Evolutionary conservation across 345 rosid genomes (phyloP).

Genomic region (Euphorbia pulcherrima): DNA sequence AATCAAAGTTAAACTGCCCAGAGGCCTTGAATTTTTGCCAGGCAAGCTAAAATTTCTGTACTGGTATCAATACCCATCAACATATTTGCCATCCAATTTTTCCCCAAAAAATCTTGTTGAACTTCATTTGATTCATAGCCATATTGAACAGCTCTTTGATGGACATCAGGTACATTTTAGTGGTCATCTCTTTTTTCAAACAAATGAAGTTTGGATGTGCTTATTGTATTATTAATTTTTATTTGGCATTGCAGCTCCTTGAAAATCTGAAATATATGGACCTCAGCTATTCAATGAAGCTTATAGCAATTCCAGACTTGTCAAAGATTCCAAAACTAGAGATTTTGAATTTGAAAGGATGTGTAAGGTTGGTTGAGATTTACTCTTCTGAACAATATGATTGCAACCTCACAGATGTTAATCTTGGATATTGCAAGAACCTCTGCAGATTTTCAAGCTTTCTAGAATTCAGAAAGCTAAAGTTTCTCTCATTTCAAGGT

Average conservation of each 20-base stretch:
- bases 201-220: neutral
- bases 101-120: conserved; percentile 11
- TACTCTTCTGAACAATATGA: neutral
- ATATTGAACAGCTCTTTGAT: conserved; percentile 2
- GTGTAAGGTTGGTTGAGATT: neutral
- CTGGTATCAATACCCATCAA: conserved; percentile 7
- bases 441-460: neutral
- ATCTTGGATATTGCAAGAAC: neutral
- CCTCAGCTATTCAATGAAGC: neutral
- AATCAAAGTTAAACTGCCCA: neutral
- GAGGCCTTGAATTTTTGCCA: conserved; percentile 3
- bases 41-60: neutral
- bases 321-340: conserved; percentile 2
- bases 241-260: conserved; percentile 5
- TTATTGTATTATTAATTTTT: neutral
- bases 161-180: conserved; percentile 2
- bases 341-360: neutral
- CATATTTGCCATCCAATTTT: neutral
- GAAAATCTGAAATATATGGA: conserved; percentile 10
- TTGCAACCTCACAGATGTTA: neutral
- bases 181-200: neutral
- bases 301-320: conserved; percentile 6
- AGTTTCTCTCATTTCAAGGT: neutral
- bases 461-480: neutral
- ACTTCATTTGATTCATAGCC: neutral